Evolutionary conservation across 75 land plant genomes (phyloP), one percentile per base, ranked within the genome.

Genomic region (Ceratopteris richardii): DNA sequence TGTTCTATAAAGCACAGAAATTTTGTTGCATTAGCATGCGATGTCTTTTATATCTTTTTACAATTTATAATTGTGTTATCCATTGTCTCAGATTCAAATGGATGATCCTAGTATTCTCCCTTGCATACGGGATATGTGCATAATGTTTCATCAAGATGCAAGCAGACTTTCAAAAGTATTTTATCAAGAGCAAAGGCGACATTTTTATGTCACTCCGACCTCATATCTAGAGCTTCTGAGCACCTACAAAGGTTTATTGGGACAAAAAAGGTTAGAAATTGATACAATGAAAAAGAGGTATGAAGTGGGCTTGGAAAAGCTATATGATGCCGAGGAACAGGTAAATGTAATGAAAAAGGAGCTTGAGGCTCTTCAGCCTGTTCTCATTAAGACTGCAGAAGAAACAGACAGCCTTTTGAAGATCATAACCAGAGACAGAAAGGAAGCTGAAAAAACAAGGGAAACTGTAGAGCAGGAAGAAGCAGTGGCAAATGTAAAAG

Each of bases 161-260:
- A 53, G 57, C 0, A 42, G 51, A 26, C 56, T 73, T 13, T 37
- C 76, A 2, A 17, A 0, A 10, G 25, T 58, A 5, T 73, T 66
- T 23, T 41, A 56, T 17, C 64, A 66, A 44, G 76, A 73, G 56
- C 64, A 59, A 42, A 57, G 50, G 21, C 64, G 76, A 1, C 56
- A 66, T 29, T 58, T 73, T 33, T 73, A 73, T 25, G 70, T 73
- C 12, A 73, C 76, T 17, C 76, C 76, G 9, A 73, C 76, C 14
- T 73, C 76, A 22, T 73, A 63, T 44, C 36, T 73, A 50, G 70
- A 73, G 61, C 76, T 73, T 24, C 64, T 73, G 3, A 62, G 61
- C 40, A 73, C 70, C 36, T 73, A 73, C 40, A 73, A 73, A 28
- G 55, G 36, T 29, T 70, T 73, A 12, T 70, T 73, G 21, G 26